These are phyloP conservation scores for Pseudotulostoma volvatum DNA, from an alignment of 495 filamentous ascomycete genomes.

Conservation along the genomic window DNA sequence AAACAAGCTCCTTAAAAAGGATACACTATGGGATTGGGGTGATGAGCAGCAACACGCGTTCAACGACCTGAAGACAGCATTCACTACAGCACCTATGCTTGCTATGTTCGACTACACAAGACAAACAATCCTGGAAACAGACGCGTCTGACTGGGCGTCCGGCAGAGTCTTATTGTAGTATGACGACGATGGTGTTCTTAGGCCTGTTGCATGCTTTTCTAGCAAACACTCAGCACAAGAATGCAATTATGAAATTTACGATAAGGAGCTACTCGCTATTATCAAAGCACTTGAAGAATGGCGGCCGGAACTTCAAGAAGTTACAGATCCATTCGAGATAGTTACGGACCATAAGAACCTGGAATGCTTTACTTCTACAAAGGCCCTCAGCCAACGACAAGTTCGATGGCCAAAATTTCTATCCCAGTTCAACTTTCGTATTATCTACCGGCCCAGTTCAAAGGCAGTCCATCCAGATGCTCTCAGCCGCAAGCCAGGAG, in stretches of 20 bases:
- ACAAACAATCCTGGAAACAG: slow-evolving; percentile 10
- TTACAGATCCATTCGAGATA: not conserved
- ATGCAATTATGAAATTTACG: slow-evolving; percentile 16
- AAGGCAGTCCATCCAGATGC: not conserved
- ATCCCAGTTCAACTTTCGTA: slow-evolving; percentile 6
- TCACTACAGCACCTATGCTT: slow-evolving; percentile 9
- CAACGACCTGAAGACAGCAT: slow-evolving; percentile 36
- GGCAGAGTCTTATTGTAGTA: slow-evolving; percentile 11
- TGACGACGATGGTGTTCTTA: slow-evolving; percentile 8
- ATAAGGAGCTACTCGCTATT: slow-evolving; percentile 24
- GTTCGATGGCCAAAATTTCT: slow-evolving; percentile 9
- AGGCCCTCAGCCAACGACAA: slow-evolving; percentile 10
- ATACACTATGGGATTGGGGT: slow-evolving; percentile 12
- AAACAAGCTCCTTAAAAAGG: slow-evolving; percentile 7
- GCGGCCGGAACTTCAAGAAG: not conserved
- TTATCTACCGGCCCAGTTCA: slow-evolving; percentile 2
- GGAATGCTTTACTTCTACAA: slow-evolving; percentile 13
- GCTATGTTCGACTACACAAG: slow-evolving; percentile 8
- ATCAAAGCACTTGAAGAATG: slow-evolving; percentile 9
- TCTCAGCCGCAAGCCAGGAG: not conserved
- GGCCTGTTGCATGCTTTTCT: slow-evolving; percentile 13
- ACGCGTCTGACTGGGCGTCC: slow-evolving; percentile 9
- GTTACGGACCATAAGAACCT: not conserved
- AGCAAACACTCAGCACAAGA: slow-evolving; percentile 10
- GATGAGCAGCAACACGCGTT: slow-evolving; percentile 54